Percentiles rank a stretch among this genome's conserved stretches.
phyloP scores from a whole-genome alignment of 2,329 filamentous ascomycete species.

The Pseudogymnoascus sp. region DNA sequence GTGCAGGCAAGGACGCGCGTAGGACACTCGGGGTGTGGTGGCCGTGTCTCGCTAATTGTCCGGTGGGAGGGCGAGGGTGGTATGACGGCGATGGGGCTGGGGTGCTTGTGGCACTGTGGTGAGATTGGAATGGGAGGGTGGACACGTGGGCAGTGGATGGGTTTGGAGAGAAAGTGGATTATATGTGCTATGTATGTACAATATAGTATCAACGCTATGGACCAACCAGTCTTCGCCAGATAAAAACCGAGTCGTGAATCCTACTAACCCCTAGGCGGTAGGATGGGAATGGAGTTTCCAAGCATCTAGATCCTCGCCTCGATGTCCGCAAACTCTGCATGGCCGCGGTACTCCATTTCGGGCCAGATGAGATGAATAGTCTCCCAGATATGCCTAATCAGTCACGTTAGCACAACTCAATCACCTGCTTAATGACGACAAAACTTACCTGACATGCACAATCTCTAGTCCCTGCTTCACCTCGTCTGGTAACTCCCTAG shows the following conservation, averaged over 20 bases:
- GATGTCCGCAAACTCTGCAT: slow-evolving; percentile 59
- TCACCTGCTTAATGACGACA: slow-evolving; percentile 18
- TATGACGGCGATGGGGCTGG: background rate
- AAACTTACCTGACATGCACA: slow-evolving; percentile 71
- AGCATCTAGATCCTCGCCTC: slow-evolving; percentile 66
- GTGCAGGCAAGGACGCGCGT: background rate
- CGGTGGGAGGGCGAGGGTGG: background rate
- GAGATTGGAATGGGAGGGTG: background rate
- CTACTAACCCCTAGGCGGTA: background rate
- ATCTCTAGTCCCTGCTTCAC: slow-evolving; percentile 83
- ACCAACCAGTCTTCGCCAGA: background rate
- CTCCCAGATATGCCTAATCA: slow-evolving; percentile 79
- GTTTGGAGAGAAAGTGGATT: background rate
- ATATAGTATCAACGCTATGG: slow-evolving; percentile 1
- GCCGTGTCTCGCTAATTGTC: background rate
- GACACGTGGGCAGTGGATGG: background rate
- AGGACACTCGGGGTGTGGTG: background rate
- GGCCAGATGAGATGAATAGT: slow-evolving; percentile 89
- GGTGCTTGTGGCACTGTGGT: background rate
- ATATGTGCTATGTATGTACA: slow-evolving; percentile 1
- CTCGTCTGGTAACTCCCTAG: slow-evolving; percentile 81
- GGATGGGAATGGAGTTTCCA: background rate
- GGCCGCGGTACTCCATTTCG: slow-evolving; percentile 73
- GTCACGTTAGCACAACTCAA: slow-evolving; percentile 16
- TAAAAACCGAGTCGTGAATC: background rate